Conservation (phyloP, 345 rosid species). For the Salix arbutifolia region DNA sequence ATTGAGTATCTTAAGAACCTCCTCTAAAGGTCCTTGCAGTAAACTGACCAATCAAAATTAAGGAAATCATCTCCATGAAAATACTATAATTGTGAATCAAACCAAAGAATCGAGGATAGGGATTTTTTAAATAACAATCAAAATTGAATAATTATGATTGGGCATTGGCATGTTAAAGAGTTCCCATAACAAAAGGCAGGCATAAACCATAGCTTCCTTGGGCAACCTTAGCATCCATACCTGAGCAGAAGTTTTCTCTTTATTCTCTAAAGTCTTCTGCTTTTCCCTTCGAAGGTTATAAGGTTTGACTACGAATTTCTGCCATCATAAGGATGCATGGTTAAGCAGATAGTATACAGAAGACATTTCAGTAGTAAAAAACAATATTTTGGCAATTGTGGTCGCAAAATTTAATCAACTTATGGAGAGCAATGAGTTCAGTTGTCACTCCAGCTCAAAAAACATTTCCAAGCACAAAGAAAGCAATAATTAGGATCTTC, state of each 20-base stretch:
- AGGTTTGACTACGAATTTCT: constrained; percentile 82
- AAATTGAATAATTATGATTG: too few relatives aligned
- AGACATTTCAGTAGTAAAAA: constrained; percentile 1
- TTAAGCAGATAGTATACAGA: not conserved
- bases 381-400: not conserved
- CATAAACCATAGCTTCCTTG: constrained; percentile 2
- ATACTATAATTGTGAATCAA: not conserved
- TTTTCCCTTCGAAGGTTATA: constrained; percentile 62
- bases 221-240: constrained; percentile 33
- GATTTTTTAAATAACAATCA: not conserved
- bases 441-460: not conserved
- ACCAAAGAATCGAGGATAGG: not conserved
- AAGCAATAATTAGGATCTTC: not conserved
- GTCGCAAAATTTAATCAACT: not conserved
- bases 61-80: too few relatives aligned
- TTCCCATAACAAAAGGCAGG: not conserved
- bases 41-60: too few relatives aligned
- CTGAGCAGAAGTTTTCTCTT: constrained; percentile 65
- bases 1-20: too few relatives aligned
- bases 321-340: constrained; percentile 7
- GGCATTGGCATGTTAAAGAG: not conserved
- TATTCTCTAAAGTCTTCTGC: constrained; percentile 64
- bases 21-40: too few relatives aligned
- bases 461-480: not conserved
- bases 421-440: not conserved